Evolutionary conservation across 2,329 filamentous ascomycete species (phyloP).

Genomic region (Fusarium xylarioides): DNA sequence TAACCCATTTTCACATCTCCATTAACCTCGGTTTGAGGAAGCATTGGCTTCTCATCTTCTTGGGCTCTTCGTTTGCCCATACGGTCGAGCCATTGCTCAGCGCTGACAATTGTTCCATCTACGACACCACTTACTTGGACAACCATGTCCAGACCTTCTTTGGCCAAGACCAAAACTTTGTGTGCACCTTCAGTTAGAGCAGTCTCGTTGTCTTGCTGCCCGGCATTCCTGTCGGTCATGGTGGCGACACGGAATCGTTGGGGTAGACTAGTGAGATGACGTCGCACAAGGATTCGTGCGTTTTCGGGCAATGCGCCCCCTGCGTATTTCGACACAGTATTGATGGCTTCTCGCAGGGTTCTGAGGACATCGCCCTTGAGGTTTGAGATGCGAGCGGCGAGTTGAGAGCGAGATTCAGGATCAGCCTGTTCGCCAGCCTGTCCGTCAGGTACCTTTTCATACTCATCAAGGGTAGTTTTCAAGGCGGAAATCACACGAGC

Average conservation of each 20-base stretch:
- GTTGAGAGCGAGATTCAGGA: slow-evolving; percentile 49
- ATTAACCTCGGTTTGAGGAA: slow-evolving; percentile 36
- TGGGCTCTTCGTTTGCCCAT: slow-evolving; percentile 61
- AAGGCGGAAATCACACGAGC: slow-evolving; percentile 78
- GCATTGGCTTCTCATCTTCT: slow-evolving; percentile 42
- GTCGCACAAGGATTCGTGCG: slow-evolving; percentile 81
- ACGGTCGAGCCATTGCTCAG: slow-evolving; percentile 89
- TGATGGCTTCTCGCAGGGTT: slow-evolving; percentile 81
- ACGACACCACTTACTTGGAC: slow-evolving; percentile 87
- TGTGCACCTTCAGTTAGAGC: slow-evolving; percentile 68
- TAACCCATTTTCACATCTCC: slow-evolving; percentile 45
- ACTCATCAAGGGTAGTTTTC: slow-evolving; percentile 80
- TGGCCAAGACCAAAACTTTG: slow-evolving; percentile 83
- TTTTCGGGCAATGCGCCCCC: slow-evolving; percentile 93
- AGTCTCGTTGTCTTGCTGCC: slow-evolving; percentile 48
- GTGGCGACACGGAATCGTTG: slow-evolving; percentile 81
- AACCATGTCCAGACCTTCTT: slow-evolving; percentile 94
- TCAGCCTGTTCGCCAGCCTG: slow-evolving; percentile 3
- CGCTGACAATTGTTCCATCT: slow-evolving; percentile 87
- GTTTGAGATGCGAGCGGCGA: slow-evolving; percentile 71
- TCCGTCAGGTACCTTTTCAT: slow-evolving; percentile 61
- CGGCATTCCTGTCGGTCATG: slow-evolving; percentile 49
- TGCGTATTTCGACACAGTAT: slow-evolving; percentile 87
- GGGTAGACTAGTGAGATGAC: slow-evolving; percentile 85
- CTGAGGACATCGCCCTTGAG: slow-evolving; percentile 78